Conservation (phyloP, 2,329 filamentous ascomycete genomes). For the Calonectria honghensis region DNA sequence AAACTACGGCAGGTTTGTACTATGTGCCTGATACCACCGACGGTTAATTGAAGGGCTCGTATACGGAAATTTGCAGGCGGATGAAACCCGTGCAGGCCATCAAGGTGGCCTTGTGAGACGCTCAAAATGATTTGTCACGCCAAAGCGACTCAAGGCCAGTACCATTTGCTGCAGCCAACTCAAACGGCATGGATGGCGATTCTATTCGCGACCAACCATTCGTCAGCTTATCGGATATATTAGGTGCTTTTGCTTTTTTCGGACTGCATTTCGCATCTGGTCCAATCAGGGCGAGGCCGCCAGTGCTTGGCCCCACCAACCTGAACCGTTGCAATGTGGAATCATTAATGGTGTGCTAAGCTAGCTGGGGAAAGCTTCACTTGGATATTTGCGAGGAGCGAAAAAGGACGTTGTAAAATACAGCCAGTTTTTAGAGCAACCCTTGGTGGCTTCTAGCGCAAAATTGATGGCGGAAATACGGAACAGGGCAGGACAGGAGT, state of each 20-base stretch:
- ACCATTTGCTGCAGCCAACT: too few species aligned
- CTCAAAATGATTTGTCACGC: slow-evolving; percentile 6
- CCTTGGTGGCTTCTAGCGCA: not conserved
- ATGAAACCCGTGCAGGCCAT: slow-evolving; percentile 1
- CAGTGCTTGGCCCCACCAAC: not conserved
- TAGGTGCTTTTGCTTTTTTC: slow-evolving; percentile 25
- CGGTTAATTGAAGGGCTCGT: not conserved
- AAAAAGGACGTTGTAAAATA: not conserved
- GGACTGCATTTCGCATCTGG: not conserved
- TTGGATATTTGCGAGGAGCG: not conserved
- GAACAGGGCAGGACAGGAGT: not conserved
- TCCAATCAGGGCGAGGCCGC: slow-evolving; percentile 1
- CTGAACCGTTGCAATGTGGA: not conserved
- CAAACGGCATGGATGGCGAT: not conserved
- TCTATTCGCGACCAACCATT: slow-evolving; percentile 9
- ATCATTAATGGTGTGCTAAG: not conserved
- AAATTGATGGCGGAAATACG: not conserved
- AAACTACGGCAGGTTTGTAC: not conserved
- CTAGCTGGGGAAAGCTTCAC: not conserved
- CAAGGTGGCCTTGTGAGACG: slow-evolving; percentile 4
- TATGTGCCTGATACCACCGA: not conserved
- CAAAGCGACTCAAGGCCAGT: not conserved
- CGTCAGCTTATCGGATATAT: not conserved
- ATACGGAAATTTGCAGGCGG: slow-evolving; percentile 15
- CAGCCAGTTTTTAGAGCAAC: not conserved